Percentiles rank a stretch among this genome's conserved stretches.
Evolutionary conservation across 495 filamentous ascomycete genomes (phyloP).

Genomic region (Tetracladium marchalianum): DNA sequence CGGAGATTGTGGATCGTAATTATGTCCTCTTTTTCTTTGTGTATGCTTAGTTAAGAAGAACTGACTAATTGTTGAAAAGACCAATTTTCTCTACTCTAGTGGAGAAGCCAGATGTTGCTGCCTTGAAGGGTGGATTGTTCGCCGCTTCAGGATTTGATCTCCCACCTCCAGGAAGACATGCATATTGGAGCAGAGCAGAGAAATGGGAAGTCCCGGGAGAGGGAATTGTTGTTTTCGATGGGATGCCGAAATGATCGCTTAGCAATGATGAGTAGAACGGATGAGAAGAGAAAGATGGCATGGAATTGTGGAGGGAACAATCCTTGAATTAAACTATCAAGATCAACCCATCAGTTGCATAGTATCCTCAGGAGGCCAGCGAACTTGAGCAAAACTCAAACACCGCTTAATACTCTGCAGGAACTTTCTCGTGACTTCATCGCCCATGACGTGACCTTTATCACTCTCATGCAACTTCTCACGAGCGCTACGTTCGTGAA

Average conservation of each 20-base stretch:
- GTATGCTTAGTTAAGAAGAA: background rate
- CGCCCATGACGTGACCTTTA: slow-evolving; percentile 91
- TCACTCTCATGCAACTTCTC: slow-evolving; percentile 92
- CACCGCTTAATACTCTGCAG: slow-evolving; percentile 97
- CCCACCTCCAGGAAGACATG: slow-evolving; percentile 1
- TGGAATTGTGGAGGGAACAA: no score
- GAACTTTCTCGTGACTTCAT: slow-evolving; percentile 90
- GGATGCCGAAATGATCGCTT: no score
- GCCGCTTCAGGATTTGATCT: slow-evolving; percentile 5
- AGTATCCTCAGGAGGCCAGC: slow-evolving; percentile 90
- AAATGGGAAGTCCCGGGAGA: slow-evolving; percentile 5
- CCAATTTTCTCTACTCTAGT: slow-evolving; percentile 1
- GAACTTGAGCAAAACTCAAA: slow-evolving; percentile 89
- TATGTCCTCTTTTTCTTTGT: background rate
- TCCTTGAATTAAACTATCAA: background rate
- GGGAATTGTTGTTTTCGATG: background rate
- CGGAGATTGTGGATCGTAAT: slow-evolving; percentile 9
- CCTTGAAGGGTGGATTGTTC: slow-evolving; percentile 8
- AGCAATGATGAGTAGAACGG: no score
- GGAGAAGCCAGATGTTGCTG: background rate
- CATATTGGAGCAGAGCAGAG: slow-evolving; percentile 5
- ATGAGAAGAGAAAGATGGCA: no score
- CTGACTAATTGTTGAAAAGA: background rate
- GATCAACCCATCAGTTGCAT: slow-evolving; percentile 79
- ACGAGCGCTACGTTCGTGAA: slow-evolving; percentile 89